Evolutionary conservation across 2,329 filamentous ascomycete genomes (phyloP), one percentile per base, ranked within the genome.

Genomic region (Elsinoe fawcettii): DNA sequence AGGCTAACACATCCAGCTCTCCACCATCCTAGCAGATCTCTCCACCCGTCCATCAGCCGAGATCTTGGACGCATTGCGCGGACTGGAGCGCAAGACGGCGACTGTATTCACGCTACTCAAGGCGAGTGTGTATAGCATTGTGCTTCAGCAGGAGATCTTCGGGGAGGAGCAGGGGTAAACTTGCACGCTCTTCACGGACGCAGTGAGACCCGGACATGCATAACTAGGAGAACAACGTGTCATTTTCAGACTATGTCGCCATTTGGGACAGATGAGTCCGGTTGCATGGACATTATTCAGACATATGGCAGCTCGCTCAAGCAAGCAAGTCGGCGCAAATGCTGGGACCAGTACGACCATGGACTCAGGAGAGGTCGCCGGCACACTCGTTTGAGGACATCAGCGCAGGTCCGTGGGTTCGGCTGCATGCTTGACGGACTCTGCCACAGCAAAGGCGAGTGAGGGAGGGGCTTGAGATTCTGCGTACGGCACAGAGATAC

Each of bases 111-210:
- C 93, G 61, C 74, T 97, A 69, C 80, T 99, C 69, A 99, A 99
- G 77, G 92, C 93, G 16, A 97, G 92, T 72, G 93, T 99, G 62
- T 99, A 99, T 75, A 95, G 88, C 69, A 99, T 99, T 75, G 91
- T 99, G 60, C 73, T 99, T 76, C 92, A 99, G 80, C 92, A 97
- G 80, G 89, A 97, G 80, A 90, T 95, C 66, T 85, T 86, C 61
- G 88, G 85, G 73, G 87, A 82, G 51, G 78, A 78, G 63, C 41
- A 56, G 41, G 41, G 25, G 43, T 14, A 23, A 27, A 9, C 5
- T 30, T 5, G 27, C 27, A 30, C 27, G 34, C 34, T 12, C 34
- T 37, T n/a, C 34, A n/a, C n/a, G n/a, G n/a, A n/a, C n/a, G n/a
- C n/a, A n/a, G n/a, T n/a, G n/a, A n/a, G n/a, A n/a, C n/a, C n/a